Percentiles rank a stretch among this genome's conserved stretches.
Conservation (phyloP, 306 rosid species). For the Gillenia trifoliata region DNA sequence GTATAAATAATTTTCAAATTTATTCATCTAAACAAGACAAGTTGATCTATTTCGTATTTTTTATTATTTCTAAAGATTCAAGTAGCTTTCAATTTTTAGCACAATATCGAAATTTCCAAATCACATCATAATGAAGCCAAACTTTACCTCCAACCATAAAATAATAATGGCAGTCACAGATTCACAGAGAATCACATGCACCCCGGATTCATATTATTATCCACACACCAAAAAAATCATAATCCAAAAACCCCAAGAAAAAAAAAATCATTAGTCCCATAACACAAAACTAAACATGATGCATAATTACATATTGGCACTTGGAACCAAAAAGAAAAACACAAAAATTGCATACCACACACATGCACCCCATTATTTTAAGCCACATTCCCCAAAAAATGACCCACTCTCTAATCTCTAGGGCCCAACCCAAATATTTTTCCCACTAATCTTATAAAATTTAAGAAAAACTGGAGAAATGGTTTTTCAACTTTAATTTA, state of each 20-base stretch:
- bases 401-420: not conserved
- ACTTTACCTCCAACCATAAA: not conserved
- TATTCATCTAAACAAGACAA: too few species aligned
- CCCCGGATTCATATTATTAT: not conserved
- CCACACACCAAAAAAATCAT: not conserved
- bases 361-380: not conserved
- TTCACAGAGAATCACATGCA: not conserved
- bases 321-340: not conserved
- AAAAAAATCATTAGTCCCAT: not conserved
- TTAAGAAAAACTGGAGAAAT: too few species aligned
- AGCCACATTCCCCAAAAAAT: not conserved
- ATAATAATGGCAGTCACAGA: not conserved
- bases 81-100: too few species aligned
- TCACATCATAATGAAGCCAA: not conserved
- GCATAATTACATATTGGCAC: not conserved
- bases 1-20: too few species aligned
- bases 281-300: not conserved
- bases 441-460: too few species aligned
- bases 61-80: too few species aligned
- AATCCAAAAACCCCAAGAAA: not conserved
- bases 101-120: not conserved
- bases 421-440: too few species aligned
- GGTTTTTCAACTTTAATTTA: too few species aligned
- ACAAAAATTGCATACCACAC: not conserved
- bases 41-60: too few species aligned